Evolutionary conservation across 371 early-diverging fungal species (phyloP).

Genomic region (Dichotomocladium elegans): DNA sequence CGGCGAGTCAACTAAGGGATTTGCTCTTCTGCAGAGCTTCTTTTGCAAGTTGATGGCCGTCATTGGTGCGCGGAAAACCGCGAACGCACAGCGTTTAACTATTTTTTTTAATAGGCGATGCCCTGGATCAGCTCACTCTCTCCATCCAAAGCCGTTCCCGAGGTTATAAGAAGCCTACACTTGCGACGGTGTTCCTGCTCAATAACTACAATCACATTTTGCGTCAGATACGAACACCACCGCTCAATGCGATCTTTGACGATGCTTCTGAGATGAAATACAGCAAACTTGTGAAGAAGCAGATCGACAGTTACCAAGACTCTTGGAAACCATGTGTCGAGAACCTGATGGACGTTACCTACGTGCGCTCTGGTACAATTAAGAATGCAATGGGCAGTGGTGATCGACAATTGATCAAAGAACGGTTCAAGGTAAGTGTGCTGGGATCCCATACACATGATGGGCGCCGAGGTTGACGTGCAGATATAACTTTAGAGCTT

Average conservation of each 20-base stretch:
- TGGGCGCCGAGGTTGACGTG: background rate
- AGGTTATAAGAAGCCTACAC: conserved; percentile 73
- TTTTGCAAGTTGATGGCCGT: conserved; percentile 22
- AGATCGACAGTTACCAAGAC: conserved; percentile 61
- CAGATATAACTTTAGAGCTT: no score
- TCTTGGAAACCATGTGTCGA: conserved; percentile 75
- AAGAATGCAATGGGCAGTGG: conserved; percentile 60
- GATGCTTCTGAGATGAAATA: conserved; percentile 51
- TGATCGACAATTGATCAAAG: conserved; percentile 74
- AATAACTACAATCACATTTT: conserved; percentile 81
- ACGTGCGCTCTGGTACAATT: conserved; percentile 63
- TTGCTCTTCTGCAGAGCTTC: conserved; percentile 27
- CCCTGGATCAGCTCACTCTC: conserved; percentile 56
- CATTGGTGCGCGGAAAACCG: no score
- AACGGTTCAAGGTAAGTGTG: conserved; percentile 71
- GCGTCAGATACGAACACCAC: conserved; percentile 63
- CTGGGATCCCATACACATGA: background rate
- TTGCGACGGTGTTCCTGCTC: conserved; percentile 71
- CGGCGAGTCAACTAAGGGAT: conserved; percentile 23
- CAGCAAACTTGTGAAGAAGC: conserved; percentile 60
- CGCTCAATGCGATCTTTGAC: conserved; percentile 51
- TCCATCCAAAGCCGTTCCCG: conserved; percentile 65
- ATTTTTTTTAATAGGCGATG: conserved; percentile 42
- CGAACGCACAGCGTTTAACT: background rate
- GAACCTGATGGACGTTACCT: conserved; percentile 70